These are phyloP conservation scores for Phytopythium vexans DNA, from an alignment of 352 stramenopile species.

Conservation along the genomic window DNA sequence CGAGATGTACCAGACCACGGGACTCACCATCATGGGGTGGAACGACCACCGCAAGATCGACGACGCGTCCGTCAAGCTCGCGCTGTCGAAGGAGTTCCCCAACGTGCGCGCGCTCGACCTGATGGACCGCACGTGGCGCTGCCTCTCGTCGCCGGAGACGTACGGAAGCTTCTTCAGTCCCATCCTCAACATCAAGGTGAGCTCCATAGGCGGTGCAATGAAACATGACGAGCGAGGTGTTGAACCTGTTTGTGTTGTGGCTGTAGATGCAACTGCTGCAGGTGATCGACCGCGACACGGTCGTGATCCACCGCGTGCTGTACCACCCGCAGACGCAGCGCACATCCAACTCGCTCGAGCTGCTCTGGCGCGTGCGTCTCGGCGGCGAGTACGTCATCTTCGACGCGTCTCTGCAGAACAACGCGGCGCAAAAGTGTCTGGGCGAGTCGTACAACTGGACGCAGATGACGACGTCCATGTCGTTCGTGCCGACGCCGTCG, in stretches of 20 bases:
- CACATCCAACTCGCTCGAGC: conserved; percentile 48
- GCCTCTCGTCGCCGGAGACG: conserved; percentile 21
- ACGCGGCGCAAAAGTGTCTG: conserved; percentile 51
- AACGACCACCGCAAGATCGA: conserved; percentile 43
- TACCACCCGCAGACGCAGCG: conserved; percentile 54
- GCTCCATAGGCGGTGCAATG: background rate
- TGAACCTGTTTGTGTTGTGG: background rate
- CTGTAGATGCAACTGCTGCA: conserved; percentile 46
- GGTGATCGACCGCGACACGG: conserved; percentile 40
- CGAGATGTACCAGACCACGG: conserved; percentile 24
- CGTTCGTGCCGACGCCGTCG: conserved; percentile 27
- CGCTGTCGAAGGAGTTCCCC: conserved; percentile 43
- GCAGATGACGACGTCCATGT: conserved; percentile 42
- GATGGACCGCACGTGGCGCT: conserved; percentile 35
- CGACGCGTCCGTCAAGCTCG: conserved; percentile 32
- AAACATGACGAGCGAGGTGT: background rate
- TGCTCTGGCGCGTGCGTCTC: conserved; percentile 46
- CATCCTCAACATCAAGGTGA: conserved; percentile 27
- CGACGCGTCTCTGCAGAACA: conserved; percentile 43
- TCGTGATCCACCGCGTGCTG: conserved; percentile 54
- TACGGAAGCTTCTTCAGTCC: conserved; percentile 40
- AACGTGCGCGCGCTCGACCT: conserved; percentile 27
- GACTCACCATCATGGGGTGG: conserved; percentile 48
- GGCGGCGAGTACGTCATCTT: conserved; percentile 55
- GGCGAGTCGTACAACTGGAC: conserved; percentile 46